Conservation (phyloP, 768 basidiomycete genomes). For the Porpolomopsis calyptriformis region DNA sequence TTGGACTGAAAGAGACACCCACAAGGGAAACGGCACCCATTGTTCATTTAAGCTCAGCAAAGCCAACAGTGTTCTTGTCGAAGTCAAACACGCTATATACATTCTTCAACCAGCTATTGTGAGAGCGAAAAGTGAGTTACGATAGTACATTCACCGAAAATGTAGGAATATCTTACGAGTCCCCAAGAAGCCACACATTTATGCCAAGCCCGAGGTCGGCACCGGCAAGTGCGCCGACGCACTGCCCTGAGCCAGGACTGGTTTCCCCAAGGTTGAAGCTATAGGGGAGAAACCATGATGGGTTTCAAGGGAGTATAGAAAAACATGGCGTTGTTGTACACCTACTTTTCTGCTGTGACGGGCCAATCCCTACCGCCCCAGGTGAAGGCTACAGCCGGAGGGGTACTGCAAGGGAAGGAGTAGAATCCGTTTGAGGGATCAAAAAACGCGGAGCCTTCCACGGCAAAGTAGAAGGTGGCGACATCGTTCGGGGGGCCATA, state of each 20-base stretch:
- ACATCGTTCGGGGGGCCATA: slow-evolving; percentile 20
- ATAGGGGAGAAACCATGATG: too few relatives aligned
- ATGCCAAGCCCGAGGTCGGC: slow-evolving; percentile 20
- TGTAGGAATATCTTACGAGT: slow-evolving; percentile 1
- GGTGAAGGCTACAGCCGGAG: slow-evolving; percentile 5
- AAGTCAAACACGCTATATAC: slow-evolving; percentile 3
- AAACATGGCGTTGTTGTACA: slow-evolving; percentile 12
- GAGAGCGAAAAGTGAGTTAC: neutral
- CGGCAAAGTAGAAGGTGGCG: slow-evolving; percentile 3
- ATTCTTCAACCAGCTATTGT: slow-evolving; percentile 1
- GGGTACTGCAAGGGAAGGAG: slow-evolving; percentile 5
- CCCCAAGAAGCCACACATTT: slow-evolving; percentile 9
- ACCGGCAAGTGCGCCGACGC: slow-evolving; percentile 45
- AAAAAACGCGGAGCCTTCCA: neutral
- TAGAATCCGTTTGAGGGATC: neutral
- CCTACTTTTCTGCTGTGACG: slow-evolving; percentile 7
- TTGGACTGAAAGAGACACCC: too few relatives aligned
- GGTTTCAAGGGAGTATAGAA: slow-evolving; percentile 11
- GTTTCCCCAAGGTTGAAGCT: slow-evolving; percentile 27
- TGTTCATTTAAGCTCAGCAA: neutral
- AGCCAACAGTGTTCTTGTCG: slow-evolving; percentile 1
- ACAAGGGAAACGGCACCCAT: too few relatives aligned
- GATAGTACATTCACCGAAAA: neutral
- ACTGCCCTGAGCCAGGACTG: slow-evolving; percentile 31
- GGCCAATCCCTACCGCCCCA: neutral